A percentile compares a stretch with the other conserved stretches of the same genome.
These are phyloP conservation scores for Silene coronaria DNA, from an alignment of 179 eudicot species.

Conservation along the genomic window DNA sequence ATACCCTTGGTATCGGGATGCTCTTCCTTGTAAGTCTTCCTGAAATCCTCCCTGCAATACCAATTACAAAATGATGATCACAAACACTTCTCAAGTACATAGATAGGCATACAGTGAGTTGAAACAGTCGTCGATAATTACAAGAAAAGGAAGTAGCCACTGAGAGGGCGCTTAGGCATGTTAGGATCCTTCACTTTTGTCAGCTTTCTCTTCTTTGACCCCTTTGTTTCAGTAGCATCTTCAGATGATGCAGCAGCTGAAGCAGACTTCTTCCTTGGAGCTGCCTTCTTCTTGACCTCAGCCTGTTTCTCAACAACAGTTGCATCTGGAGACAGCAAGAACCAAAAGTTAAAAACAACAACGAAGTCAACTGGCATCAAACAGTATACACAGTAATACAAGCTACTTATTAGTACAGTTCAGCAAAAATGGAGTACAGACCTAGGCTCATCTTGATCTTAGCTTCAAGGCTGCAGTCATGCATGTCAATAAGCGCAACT, in stretches of 20 bases:
- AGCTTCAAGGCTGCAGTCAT: slow-evolving; percentile 61
- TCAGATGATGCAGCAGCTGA: slow-evolving; percentile 11
- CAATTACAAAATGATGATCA: background rate
- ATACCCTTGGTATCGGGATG: slow-evolving; percentile 58
- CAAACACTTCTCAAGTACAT: background rate
- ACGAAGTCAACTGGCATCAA: too few relatives aligned
- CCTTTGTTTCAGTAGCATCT: slow-evolving; percentile 28
- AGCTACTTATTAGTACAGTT: background rate
- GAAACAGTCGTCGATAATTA: slow-evolving; percentile 14
- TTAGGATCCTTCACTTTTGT: slow-evolving; percentile 58
- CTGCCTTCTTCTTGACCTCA: slow-evolving; percentile 44
- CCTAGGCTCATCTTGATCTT: slow-evolving; percentile 66
- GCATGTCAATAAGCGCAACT: slow-evolving; percentile 75
- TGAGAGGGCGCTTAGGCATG: slow-evolving; percentile 70
- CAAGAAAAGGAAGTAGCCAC: slow-evolving; percentile 84
- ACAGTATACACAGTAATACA: too few relatives aligned
- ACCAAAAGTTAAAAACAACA: background rate
- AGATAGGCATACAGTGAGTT: background rate
- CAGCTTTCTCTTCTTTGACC: slow-evolving; percentile 48
- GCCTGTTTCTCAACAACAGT: slow-evolving; percentile 43
- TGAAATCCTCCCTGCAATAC: slow-evolving; percentile 62
- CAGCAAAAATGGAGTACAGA: background rate
- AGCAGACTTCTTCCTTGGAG: slow-evolving; percentile 45
- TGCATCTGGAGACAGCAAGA: slow-evolving; percentile 34
- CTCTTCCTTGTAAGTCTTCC: slow-evolving; percentile 62